Evolutionary conservation across 2,329 filamentous ascomycete genomes (phyloP).

Genomic region (Claviceps spartinae): DNA sequence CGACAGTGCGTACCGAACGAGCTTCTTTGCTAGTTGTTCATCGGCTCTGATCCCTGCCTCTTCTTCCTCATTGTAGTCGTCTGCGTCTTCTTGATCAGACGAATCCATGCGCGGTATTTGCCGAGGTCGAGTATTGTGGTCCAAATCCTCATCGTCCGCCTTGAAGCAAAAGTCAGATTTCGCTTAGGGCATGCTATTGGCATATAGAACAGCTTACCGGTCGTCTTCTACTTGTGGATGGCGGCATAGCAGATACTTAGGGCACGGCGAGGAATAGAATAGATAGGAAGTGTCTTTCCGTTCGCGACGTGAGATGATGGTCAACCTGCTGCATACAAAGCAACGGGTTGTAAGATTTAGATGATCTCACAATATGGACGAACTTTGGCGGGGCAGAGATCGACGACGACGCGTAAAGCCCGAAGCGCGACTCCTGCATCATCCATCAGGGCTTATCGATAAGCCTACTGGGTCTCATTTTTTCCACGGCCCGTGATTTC

Average conservation of each 20-base stretch:
- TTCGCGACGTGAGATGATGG: neutral
- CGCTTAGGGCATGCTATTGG: neutral
- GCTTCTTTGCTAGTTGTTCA: conserved; percentile 45
- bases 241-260: conserved; percentile 15
- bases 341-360: neutral
- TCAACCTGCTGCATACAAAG: neutral
- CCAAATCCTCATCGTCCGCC: conserved; percentile 18
- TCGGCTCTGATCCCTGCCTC: conserved; percentile 26
- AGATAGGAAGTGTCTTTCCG: neutral
- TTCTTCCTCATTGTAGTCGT: conserved; percentile 19
- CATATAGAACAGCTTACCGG: conserved; percentile 13
- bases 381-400: neutral
- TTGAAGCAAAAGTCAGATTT: conserved; percentile 3
- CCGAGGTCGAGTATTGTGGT: conserved; percentile 19
- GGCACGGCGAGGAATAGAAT: neutral
- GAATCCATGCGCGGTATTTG: conserved; percentile 18
- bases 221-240: conserved; percentile 18
- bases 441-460: conserved; percentile 5
- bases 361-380: neutral
- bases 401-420: neutral
- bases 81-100: conserved; percentile 19
- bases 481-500: neutral
- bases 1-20: conserved; percentile 55
- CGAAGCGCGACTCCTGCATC: neutral
- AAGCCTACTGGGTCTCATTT: conserved; percentile 1